Conservation (phyloP, 805 yeast genomes). For the Candida odintsovae region DNA sequence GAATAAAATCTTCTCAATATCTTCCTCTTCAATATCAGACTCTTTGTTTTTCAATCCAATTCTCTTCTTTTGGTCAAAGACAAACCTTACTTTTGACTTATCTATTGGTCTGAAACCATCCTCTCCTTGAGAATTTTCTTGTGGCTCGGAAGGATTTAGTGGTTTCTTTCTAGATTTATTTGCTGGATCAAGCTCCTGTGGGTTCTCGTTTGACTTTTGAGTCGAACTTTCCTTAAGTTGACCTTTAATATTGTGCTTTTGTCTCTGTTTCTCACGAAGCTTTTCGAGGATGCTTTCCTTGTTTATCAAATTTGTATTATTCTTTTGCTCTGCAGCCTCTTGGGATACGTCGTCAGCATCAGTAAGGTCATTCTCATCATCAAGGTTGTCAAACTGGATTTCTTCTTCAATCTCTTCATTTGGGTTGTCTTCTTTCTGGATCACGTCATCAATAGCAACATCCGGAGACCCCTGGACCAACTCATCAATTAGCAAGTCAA, state of each 20-base stretch:
- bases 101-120: neutral
- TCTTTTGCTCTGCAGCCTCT: neutral
- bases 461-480: neutral
- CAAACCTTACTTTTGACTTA: neutral
- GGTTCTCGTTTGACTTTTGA: neutral
- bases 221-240: too few species aligned
- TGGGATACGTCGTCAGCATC: neutral
- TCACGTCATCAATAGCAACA: neutral
- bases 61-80: neutral
- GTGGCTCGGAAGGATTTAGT: neutral
- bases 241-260: neutral
- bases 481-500: neutral
- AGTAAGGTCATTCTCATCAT: neutral
- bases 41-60: neutral
- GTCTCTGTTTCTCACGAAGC: neutral
- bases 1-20: neutral
- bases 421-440: neutral
- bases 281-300: neutral
- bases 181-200: neutral
- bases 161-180: neutral
- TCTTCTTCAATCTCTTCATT: neutral
- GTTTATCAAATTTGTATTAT: too few species aligned
- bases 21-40: neutral
- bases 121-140: neutral
- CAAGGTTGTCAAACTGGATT: neutral